Evolutionary conservation across 345 rosid genomes (phyloP), one percentile per base, ranked within the genome.

Genomic region (Gossypium mustelinum): DNA sequence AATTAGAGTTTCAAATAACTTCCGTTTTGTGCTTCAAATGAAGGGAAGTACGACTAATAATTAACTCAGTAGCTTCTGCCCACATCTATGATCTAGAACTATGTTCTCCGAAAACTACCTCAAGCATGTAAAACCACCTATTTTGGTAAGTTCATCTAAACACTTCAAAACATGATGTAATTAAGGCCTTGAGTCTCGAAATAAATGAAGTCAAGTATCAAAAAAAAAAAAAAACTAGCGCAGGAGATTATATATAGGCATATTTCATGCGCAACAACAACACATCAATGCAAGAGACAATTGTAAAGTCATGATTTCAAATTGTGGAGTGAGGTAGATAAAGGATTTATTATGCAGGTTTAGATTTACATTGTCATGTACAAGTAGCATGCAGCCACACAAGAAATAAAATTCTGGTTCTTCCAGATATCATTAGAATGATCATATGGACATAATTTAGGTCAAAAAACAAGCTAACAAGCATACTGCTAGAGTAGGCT

Each of bases 401-500:
- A 25, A 59, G 27, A n/a, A 41, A 27, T 47, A 25, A 73, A 34
- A 34, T 34, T 34, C 41, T 34, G 41, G 41, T 34, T 5, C 41
- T 34, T 34, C 41, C 41, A 5, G 41, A 34, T 34, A 34, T 34
- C 41, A 34, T 34, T 34, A 29, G 5, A 41, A 41, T 10, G 11
- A 63, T 17, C 16, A 41, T 4, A 64, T 41, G 20, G 7, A 34
- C n/a, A 18, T 29, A 6, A 10, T 60, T 2, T 3, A 59, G 14
- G 10, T 16, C 58, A 24, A 69, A 51, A 78, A 44, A 75, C 51
- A 63, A 63, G 45, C 58, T 57, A 22, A 67, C 12, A 13, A 75
- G 27, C 52, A 79, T 54, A 54, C 7, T 17, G 47, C 61, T 24
- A 51, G 12, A 61, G 44, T 20, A 72, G 66, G 81, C 59, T 80